phyloP scores from a whole-genome alignment of 345 rosid genomes.

The Bruguiera parviflora region DNA sequence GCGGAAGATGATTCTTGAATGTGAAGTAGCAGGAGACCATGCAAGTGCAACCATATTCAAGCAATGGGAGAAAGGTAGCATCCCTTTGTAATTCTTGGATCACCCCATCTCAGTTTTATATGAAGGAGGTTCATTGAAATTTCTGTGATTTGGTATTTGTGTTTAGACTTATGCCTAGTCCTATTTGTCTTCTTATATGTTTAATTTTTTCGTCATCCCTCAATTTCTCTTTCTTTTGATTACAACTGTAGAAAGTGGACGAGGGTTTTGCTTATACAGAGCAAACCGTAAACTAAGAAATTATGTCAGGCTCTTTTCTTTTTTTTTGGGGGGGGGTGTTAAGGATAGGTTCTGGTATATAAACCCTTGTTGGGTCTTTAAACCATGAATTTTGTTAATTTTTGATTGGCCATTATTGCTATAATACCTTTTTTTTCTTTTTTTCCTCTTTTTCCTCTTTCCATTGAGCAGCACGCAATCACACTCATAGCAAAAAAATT shows the following conservation, averaged over 20 bases:
- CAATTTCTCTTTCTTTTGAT: neutral
- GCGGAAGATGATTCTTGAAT: constrained; percentile 51
- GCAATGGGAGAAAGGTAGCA: neutral
- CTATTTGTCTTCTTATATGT: neutral
- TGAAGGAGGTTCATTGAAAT: neutral
- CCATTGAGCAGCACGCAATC: too few relatives aligned
- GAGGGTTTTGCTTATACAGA: constrained; percentile 26
- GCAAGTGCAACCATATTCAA: neutral
- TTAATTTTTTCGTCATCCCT: constrained; percentile 4
- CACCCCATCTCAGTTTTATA: neutral
- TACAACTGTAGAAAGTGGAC: constrained; percentile 10
- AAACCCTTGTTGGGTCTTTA: constrained; percentile 18
- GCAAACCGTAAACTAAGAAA: constrained; percentile 14
- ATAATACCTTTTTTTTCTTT: too few relatives aligned
- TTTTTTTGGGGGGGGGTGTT: constrained; percentile 7
- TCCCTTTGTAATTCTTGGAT: neutral
- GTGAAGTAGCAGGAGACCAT: neutral
- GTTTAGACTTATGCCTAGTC: constrained; percentile 20
- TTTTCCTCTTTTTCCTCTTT: too few relatives aligned
- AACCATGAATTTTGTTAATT: neutral
- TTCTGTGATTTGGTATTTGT: constrained; percentile 18
- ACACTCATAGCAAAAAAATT: too few relatives aligned
- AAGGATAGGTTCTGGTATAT: constrained; percentile 22
- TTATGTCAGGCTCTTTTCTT: neutral
- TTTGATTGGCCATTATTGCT: too few relatives aligned